A percentile compares a stretch with the other conserved stretches of the same genome.
These are phyloP conservation scores for Sclerotinia borealis DNA, from an alignment of 2,329 filamentous ascomycete species.

Conservation along the genomic window DNA sequence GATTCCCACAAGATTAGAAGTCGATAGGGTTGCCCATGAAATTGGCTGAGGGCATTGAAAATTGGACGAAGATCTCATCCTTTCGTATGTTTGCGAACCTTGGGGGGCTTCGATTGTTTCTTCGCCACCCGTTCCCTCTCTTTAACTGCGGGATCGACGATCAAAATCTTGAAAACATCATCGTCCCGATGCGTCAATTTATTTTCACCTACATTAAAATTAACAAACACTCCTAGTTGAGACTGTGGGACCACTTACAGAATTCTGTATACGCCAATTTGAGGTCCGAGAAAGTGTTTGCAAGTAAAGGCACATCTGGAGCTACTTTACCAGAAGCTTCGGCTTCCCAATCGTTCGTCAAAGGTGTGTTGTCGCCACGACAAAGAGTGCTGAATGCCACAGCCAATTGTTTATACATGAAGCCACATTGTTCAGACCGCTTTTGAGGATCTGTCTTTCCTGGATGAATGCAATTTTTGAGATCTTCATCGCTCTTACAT, in stretches of 20 bases:
- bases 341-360: slow-evolving; percentile 16
- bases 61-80: neutral
- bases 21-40: neutral
- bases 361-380: slow-evolving; percentile 16
- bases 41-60: neutral
- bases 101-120: neutral
- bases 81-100: neutral
- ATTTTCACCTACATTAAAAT: neutral
- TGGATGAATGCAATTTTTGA: neutral
- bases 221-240: neutral
- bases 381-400: slow-evolving; percentile 18
- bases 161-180: slow-evolving; percentile 16
- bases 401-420: slow-evolving; percentile 19
- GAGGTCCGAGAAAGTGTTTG: slow-evolving; percentile 9
- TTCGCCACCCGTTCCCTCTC: slow-evolving; percentile 2
- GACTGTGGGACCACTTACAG: neutral
- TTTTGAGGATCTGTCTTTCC: slow-evolving; percentile 14
- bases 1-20: neutral
- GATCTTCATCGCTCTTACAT: slow-evolving; percentile 10
- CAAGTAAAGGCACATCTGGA: slow-evolving; percentile 3
- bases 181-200: slow-evolving; percentile 17
- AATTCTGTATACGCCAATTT: slow-evolving; percentile 6
- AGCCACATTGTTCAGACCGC: slow-evolving; percentile 17
- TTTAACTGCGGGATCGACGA: slow-evolving; percentile 10
- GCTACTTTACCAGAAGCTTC: neutral